These are phyloP conservation scores for Centaurea solstitialis DNA, from an alignment of 129 eudicot genomes.

Conservation along the genomic window DNA sequence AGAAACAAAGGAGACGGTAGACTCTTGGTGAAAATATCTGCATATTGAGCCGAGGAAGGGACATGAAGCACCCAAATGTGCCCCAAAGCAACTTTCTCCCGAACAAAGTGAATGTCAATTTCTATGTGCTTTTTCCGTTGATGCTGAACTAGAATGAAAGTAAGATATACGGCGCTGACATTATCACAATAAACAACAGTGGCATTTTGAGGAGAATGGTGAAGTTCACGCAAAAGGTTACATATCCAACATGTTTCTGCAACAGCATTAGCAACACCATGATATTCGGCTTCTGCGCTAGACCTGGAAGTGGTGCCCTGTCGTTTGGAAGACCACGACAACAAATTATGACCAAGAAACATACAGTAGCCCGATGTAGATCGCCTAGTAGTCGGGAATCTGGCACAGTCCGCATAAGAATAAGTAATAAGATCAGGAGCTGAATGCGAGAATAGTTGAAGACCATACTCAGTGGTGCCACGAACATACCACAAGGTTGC, in stretches of 20 bases:
- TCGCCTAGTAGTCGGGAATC: neutral
- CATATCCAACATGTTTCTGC: no score
- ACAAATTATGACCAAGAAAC: neutral
- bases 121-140: neutral
- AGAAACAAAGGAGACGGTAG: neutral
- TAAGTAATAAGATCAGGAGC: neutral
- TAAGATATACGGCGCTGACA: neutral
- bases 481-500: neutral
- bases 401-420: neutral
- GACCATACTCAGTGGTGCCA: neutral
- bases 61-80: neutral
- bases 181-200: neutral
- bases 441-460: neutral
- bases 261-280: no score
- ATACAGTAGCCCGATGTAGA: neutral
- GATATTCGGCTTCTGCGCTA: no score
- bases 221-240: no score
- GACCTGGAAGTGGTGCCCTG: no score
- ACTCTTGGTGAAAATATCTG: constrained; percentile 2
- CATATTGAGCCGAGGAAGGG: neutral
- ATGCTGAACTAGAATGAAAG: neutral
- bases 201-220: no score
- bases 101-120: neutral
- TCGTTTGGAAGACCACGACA: neutral
- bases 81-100: neutral